Percentiles rank a stretch among this genome's conserved stretches.
Evolutionary conservation across 2,329 filamentous ascomycete genomes (phyloP).

Genomic region (Bimuria novae-zelandiae): DNA sequence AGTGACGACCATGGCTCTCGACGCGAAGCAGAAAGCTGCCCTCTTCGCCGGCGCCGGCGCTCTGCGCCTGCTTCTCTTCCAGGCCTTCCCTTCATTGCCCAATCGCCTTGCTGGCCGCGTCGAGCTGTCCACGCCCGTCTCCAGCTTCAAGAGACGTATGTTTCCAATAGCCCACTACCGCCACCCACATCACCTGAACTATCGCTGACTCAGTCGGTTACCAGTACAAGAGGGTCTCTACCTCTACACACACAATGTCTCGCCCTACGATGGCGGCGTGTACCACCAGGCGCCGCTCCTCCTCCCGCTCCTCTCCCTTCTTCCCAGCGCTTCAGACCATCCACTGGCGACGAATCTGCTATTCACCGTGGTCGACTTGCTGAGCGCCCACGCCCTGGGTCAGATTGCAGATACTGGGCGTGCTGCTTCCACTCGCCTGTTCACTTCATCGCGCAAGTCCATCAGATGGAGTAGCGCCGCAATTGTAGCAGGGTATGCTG

Average conservation of each 20-base stretch:
- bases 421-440: conserved; percentile 72
- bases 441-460: conserved; percentile 76
- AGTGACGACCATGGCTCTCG: conserved; percentile 38
- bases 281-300: conserved; percentile 80
- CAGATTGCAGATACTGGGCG: conserved; percentile 82
- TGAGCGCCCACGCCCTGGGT: conserved; percentile 79
- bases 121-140: conserved; percentile 95
- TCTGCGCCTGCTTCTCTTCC: conserved; percentile 78
- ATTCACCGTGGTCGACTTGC: conserved; percentile 78
- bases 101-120: conserved; percentile 87
- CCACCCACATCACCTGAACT: no score
- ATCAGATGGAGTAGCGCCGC: conserved; percentile 75
- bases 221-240: conserved; percentile 95
- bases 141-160: conserved; percentile 95
- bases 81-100: conserved; percentile 80
- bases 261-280: conserved; percentile 92
- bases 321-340: conserved; percentile 70
- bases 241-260: conserved; percentile 93
- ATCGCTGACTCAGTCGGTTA: conserved; percentile 15
- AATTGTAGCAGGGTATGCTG: conserved; percentile 73
- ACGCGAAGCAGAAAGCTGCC: conserved; percentile 61
- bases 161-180: background rate
- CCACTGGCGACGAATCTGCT: conserved; percentile 78
- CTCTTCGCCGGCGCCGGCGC: conserved; percentile 78
- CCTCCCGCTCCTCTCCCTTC: conserved; percentile 85